These are phyloP conservation scores for Nicotiana paniculata DNA, from an alignment of 257 asterid species.

Conservation along the genomic window DNA sequence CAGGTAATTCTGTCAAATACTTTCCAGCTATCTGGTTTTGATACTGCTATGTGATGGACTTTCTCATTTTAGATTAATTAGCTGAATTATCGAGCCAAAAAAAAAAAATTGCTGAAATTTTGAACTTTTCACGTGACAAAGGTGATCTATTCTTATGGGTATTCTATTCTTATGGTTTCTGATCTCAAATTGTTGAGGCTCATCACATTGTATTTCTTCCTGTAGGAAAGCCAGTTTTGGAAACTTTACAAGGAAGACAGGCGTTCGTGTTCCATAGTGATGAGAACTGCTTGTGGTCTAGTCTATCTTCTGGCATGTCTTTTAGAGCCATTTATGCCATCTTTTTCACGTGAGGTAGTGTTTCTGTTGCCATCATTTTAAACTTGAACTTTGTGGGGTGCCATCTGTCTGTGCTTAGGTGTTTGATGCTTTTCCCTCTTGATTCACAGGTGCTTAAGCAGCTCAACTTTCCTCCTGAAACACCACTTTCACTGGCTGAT, in stretches of 20 bases:
- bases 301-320: constrained; percentile 93
- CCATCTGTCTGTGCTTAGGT: not conserved
- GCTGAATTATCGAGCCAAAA: not conserved
- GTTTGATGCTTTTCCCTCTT: constrained; percentile 6
- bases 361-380: not conserved
- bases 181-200: constrained; percentile 1
- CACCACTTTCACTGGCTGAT: constrained; percentile 59
- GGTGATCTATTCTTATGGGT: not conserved
- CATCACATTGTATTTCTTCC: not conserved
- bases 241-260: constrained; percentile 91
- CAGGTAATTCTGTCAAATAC: constrained; percentile 45
- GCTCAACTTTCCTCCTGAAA: constrained; percentile 68
- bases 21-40: not conserved
- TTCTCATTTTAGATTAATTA: not conserved
- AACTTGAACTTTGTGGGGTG: not conserved
- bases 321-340: constrained; percentile 93
- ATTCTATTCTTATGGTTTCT: not conserved
- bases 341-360: constrained; percentile 76
- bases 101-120: not conserved
- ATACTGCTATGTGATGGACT: constrained; percentile 4
- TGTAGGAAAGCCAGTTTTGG: constrained; percentile 90
- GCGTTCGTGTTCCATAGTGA: constrained; percentile 62
- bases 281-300: constrained; percentile 82
- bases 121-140: not conserved
- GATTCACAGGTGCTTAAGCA: constrained; percentile 75